Evolutionary conservation across 768 basidiomycete species (phyloP).

Genomic region (Leccinum subtestaceum): DNA sequence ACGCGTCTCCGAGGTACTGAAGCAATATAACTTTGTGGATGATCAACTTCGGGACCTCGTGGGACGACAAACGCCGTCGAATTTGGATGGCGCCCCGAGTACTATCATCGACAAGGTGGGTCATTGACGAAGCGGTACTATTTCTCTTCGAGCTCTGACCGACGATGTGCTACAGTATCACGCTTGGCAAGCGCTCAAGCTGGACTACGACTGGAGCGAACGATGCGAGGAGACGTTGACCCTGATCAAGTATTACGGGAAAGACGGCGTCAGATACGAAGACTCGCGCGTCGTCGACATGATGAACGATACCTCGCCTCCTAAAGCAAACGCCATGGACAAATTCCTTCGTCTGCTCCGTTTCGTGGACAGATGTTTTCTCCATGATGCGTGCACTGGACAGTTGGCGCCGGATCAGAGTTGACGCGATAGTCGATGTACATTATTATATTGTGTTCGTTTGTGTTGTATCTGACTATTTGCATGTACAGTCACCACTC

Average conservation of each 20-base stretch:
- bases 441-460: constrained; percentile 1
- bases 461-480: neutral
- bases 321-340: constrained; percentile 47
- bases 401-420: neutral
- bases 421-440: constrained; percentile 4
- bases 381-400: constrained; percentile 22
- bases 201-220: constrained; percentile 41
- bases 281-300: constrained; percentile 50
- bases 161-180: constrained; percentile 35
- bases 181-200: constrained; percentile 48
- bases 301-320: constrained; percentile 44
- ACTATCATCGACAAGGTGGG: constrained; percentile 46
- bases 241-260: constrained; percentile 57
- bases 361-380: constrained; percentile 43
- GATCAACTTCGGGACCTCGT: constrained; percentile 45
- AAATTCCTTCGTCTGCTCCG: constrained; percentile 48
- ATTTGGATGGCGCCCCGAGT: constrained; percentile 35
- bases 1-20: constrained; percentile 40
- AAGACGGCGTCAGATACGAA: constrained; percentile 46
- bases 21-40: constrained; percentile 53
- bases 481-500: neutral
- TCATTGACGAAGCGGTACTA: neutral
- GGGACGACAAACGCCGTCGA: constrained; percentile 42
- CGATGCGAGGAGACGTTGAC: constrained; percentile 49
- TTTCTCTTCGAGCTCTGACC: neutral